Conservation (phyloP, 2,329 filamentous ascomycete species). For the Xylaria hypoxylon region DNA sequence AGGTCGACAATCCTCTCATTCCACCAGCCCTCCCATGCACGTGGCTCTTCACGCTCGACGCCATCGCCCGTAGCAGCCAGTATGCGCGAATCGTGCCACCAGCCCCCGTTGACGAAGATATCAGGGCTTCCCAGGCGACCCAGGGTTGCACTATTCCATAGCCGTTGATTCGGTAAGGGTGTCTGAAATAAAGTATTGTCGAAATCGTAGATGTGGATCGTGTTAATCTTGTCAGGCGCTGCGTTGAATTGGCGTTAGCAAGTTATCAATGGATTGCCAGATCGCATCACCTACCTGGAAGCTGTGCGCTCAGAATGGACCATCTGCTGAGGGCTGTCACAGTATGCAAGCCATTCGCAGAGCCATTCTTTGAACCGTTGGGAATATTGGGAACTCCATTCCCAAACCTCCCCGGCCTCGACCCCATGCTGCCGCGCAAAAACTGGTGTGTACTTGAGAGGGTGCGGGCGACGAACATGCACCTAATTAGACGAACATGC, state of each 20-base stretch:
- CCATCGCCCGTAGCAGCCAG: constrained; percentile 88
- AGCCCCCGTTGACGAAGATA: constrained; percentile 84
- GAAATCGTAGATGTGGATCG: constrained; percentile 95
- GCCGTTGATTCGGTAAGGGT: constrained; percentile 85
- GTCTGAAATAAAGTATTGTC: constrained; percentile 97
- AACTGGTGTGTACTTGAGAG: constrained; percentile 32
- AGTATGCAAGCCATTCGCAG: constrained; percentile 58
- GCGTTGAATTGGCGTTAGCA: constrained; percentile 31
- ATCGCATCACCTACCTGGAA: constrained; percentile 67
- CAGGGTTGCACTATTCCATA: constrained; percentile 86
- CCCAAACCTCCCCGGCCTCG: constrained; percentile 43
- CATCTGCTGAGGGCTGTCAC: constrained; percentile 83
- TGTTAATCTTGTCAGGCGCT: constrained; percentile 76
- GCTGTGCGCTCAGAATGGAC: constrained; percentile 79
- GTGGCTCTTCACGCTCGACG: constrained; percentile 80
- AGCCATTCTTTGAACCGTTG: constrained; percentile 41
- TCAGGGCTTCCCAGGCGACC: constrained; percentile 81
- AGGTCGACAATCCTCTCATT: constrained; percentile 90
- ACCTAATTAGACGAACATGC: constrained; percentile 28
- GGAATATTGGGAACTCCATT: constrained; percentile 38
- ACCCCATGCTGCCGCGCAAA: constrained; percentile 43
- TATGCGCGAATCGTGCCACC: constrained; percentile 95
- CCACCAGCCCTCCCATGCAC: constrained; percentile 95
- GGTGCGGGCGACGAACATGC: constrained; percentile 32
- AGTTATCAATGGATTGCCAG: background rate